Conservation (phyloP, 192 early-diverging fungal genomes). For the Fimicolochytrium jonesii region DNA sequence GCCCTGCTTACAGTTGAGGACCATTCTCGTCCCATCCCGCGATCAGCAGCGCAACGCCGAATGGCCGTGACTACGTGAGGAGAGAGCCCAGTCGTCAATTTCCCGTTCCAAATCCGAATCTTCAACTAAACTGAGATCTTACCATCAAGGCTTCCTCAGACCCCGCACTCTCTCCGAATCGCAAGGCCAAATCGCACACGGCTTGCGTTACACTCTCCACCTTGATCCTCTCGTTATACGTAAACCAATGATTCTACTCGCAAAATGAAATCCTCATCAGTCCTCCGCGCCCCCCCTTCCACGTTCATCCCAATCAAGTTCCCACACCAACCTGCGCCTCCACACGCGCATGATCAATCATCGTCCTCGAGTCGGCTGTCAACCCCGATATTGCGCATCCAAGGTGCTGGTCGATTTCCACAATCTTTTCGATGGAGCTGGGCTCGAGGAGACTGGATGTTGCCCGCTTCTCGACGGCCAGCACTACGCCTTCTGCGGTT, state of each 20-base stretch:
- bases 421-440: constrained; percentile 95
- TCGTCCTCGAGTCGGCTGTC: constrained; percentile 93
- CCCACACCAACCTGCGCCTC: constrained; percentile 76
- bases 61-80: constrained; percentile 78
- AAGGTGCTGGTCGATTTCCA: constrained; percentile 93
- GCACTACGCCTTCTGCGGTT: constrained; percentile 85
- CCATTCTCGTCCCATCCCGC: constrained; percentile 96
- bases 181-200: constrained; percentile 94
- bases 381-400: constrained; percentile 97
- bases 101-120: too few species aligned
- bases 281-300: too few species aligned
- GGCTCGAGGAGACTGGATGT: constrained; percentile 90
- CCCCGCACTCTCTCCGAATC: constrained; percentile 95
- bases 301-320: too few species aligned
- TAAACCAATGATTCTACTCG: constrained; percentile 84
- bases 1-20: constrained; percentile 90
- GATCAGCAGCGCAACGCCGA: constrained; percentile 98
- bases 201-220: constrained; percentile 97
- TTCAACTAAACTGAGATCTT: too few species aligned
- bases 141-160: constrained; percentile 98
- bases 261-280: background rate
- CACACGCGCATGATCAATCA: constrained; percentile 97
- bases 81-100: too few species aligned
- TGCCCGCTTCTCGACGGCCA: constrained; percentile 97
- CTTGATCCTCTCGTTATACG: constrained; percentile 92